Evolutionary conservation across 129 eudicot genomes (phyloP).

Genomic region (Apium graveolens): DNA sequence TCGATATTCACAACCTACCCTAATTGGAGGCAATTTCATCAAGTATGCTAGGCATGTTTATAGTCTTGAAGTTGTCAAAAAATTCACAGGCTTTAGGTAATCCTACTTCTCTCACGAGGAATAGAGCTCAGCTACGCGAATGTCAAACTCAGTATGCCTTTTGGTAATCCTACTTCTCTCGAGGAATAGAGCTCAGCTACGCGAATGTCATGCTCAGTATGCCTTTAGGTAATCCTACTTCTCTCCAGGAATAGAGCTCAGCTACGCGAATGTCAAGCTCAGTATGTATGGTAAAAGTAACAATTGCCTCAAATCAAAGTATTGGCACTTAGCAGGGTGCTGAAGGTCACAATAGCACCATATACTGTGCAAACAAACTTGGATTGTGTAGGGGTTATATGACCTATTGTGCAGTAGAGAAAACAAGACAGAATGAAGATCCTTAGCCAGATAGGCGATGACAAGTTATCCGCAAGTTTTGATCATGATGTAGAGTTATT

Average conservation of each 20-base stretch:
- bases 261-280: constrained; percentile 41
- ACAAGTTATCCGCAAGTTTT: background rate
- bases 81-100: constrained; percentile 60
- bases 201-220: too few relatives aligned
- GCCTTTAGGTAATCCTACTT: constrained; percentile 60
- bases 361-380: constrained; percentile 30
- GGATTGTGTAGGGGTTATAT: constrained; percentile 54
- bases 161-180: constrained; percentile 49
- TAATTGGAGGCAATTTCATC: too few relatives aligned
- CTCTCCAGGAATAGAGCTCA: constrained; percentile 32
- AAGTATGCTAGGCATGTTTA: background rate
- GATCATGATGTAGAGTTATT: too few relatives aligned
- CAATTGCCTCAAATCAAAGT: constrained; percentile 21
- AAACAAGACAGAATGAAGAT: constrained; percentile 43
- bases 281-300: constrained; percentile 26
- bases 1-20: too few relatives aligned
- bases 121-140: constrained; percentile 30
- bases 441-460: background rate
- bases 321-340: constrained; percentile 28
- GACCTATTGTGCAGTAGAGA: constrained; percentile 47
- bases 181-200: constrained; percentile 34
- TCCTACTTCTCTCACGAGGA: constrained; percentile 43
- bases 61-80: constrained; percentile 30
- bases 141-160: too few relatives aligned
- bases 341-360: constrained; percentile 26